Evolutionary conservation across 2,329 filamentous ascomycete species (phyloP).

Genomic region (Biscogniauxia mediterranea): DNA sequence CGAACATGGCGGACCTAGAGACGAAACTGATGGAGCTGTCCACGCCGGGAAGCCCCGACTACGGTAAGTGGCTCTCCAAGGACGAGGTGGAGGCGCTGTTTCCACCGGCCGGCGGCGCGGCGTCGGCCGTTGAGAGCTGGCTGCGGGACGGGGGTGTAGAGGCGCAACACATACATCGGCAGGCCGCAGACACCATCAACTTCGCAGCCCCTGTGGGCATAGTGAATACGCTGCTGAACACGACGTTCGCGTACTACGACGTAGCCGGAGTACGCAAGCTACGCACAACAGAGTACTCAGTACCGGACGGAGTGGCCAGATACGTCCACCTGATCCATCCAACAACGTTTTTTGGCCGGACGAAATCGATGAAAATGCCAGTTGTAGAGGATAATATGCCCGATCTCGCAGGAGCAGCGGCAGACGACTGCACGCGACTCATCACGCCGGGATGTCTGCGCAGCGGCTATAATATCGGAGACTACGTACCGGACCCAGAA

Average conservation of each 20-base stretch:
- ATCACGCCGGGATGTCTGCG: constrained; percentile 49
- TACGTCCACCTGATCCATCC: constrained; percentile 41
- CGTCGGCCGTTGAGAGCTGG: constrained; percentile 23
- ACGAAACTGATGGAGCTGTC: constrained; percentile 23
- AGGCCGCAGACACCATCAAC: constrained; percentile 22
- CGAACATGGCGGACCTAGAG: constrained; percentile 24
- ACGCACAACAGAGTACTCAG: constrained; percentile 19
- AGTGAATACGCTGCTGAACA: constrained; percentile 29
- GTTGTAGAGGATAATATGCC: neutral
- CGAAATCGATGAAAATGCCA: constrained; percentile 10
- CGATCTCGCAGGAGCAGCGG: neutral
- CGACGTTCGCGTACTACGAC: constrained; percentile 32
- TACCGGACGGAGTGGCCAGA: constrained; percentile 30
- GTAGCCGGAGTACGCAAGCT: constrained; percentile 34
- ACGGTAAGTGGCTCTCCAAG: constrained; percentile 24
- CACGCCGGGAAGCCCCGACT: constrained; percentile 21
- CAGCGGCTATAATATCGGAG: constrained; percentile 46
- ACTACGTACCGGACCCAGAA: constrained; percentile 42
- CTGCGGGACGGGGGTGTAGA: constrained; percentile 19
- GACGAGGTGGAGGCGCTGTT: constrained; percentile 23
- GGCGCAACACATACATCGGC: constrained; percentile 11
- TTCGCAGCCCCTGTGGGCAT: constrained; percentile 27
- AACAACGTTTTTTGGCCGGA: constrained; percentile 42
- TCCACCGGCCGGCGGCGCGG: constrained; percentile 18
- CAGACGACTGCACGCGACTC: constrained; percentile 28